Percentiles rank a stretch among this genome's conserved stretches.
Evolutionary conservation across 352 stramenopile species (phyloP).

Genomic region (Pythium monospermum): DNA sequence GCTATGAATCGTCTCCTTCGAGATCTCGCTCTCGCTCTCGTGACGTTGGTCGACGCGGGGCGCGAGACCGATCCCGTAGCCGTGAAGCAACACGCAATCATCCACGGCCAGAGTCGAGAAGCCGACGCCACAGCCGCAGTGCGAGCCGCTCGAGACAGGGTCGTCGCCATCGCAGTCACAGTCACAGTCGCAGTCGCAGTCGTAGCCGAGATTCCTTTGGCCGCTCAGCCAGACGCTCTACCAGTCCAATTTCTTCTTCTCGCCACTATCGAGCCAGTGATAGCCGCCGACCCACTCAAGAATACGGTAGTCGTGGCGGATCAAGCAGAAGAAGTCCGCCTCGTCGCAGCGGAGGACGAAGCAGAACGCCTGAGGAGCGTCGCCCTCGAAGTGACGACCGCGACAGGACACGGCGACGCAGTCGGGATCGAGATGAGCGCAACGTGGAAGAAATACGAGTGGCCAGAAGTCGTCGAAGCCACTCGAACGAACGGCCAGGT

Average conservation of each 20-base stretch:
- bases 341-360: background rate
- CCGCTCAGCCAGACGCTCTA: background rate
- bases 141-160: background rate
- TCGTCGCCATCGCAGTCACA: background rate
- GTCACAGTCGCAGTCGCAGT: constrained; percentile 10
- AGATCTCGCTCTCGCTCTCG: background rate
- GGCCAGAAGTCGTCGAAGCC: background rate
- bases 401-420: no score
- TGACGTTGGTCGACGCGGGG: background rate
- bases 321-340: background rate
- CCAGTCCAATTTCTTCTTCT: background rate
- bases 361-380: constrained; percentile 1
- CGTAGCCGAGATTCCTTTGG: constrained; percentile 11
- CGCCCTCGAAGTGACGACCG: background rate
- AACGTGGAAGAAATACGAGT: constrained; percentile 4
- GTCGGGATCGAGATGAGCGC: background rate
- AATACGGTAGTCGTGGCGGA: background rate
- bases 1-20: background rate
- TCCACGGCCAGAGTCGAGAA: no score
- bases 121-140: no score
- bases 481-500: background rate
- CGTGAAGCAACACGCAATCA: background rate
- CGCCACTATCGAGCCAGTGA: no score
- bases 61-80: background rate
- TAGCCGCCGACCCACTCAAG: background rate